Evolutionary conservation across 768 basidiomycete genomes (phyloP).

Genomic region (Suillus fuscotomentosus): DNA sequence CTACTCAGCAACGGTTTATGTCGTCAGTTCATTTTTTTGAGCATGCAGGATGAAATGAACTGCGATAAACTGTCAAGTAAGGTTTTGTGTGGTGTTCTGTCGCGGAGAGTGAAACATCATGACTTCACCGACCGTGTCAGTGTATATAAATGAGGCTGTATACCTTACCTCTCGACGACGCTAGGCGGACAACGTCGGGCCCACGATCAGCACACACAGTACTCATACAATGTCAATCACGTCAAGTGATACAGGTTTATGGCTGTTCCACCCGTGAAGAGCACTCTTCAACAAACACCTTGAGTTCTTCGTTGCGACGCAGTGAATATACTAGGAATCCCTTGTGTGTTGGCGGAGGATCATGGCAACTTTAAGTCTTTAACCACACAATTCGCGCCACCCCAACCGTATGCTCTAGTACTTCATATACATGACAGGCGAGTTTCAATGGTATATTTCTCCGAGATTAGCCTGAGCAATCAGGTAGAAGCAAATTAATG

Average conservation of each 20-base stretch:
- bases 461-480: not conserved
- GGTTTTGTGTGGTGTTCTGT: too few species aligned
- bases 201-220: not conserved
- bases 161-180: too few species aligned
- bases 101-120: too few species aligned
- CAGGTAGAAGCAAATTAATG: too few species aligned
- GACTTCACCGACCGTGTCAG: too few species aligned
- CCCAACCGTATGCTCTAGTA: not conserved
- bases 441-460: not conserved
- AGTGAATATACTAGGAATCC: not conserved
- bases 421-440: not conserved
- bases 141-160: too few species aligned
- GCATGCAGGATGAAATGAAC: too few species aligned
- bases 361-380: not conserved
- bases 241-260: not conserved
- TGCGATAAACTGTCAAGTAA: too few species aligned
- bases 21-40: too few species aligned
- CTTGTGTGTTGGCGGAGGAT: not conserved
- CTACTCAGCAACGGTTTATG: too few species aligned
- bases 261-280: not conserved
- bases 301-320: not conserved
- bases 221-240: not conserved
- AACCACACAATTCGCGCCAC: too few species aligned
- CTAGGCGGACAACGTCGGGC: too few species aligned
- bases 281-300: not conserved